A percentile compares a stretch with the other conserved stretches of the same genome.
Evolutionary conservation across 2,329 filamentous ascomycete genomes (phyloP).

Genomic region (Verticillium alfalfae): DNA sequence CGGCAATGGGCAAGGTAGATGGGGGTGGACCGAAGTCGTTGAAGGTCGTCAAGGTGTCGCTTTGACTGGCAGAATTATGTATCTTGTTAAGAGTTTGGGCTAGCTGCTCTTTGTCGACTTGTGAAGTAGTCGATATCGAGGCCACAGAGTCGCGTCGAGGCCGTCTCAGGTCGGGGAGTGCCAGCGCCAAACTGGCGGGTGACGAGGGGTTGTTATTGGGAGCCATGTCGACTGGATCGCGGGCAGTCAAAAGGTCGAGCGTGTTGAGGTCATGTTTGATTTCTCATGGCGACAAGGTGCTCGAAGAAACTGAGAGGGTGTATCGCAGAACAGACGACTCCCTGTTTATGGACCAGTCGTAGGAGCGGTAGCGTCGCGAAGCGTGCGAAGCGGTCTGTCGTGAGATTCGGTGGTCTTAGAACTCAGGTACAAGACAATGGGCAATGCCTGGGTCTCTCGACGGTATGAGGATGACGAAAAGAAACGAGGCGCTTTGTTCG

Average conservation of each 20-base stretch:
- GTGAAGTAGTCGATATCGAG: constrained; percentile 32
- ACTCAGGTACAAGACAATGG: neutral
- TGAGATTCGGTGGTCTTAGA: neutral
- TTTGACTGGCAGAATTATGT: constrained; percentile 81
- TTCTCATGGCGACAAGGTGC: neutral
- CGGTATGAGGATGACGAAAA: neutral
- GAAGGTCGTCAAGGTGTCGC: constrained; percentile 82
- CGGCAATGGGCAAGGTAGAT: constrained; percentile 47
- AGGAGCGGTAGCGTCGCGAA: neutral
- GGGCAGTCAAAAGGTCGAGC: neutral
- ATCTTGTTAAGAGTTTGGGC: constrained; percentile 79
- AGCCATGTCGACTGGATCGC: constrained; percentile 15
- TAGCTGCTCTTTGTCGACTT: constrained; percentile 64
- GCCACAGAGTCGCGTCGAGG: constrained; percentile 31
- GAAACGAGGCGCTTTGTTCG: neutral
- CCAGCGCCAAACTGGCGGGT: constrained; percentile 22
- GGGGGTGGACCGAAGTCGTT: constrained; percentile 81
- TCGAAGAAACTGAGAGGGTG: neutral
- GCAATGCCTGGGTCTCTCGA: neutral
- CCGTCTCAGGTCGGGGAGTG: constrained; percentile 18
- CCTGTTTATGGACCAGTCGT: neutral
- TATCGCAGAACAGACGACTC: neutral
- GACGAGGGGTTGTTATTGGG: constrained; percentile 21
- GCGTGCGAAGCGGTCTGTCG: neutral
- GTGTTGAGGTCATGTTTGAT: neutral